These are phyloP conservation scores for Logfia minima DNA, from an alignment of 129 eudicot species.

Conservation along the genomic window DNA sequence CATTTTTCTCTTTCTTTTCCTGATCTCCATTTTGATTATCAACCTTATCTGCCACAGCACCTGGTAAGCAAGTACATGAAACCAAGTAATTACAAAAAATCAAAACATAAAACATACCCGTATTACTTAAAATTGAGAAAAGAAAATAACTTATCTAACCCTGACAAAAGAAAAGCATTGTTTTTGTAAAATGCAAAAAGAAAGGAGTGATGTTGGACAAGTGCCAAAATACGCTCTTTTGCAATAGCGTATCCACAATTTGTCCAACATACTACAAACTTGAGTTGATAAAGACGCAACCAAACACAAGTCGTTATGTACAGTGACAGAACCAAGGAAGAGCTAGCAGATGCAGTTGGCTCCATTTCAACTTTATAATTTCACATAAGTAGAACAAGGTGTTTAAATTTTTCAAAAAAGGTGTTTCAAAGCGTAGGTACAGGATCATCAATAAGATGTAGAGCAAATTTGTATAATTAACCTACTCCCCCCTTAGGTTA, in stretches of 20 bases:
- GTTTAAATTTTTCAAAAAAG: not conserved
- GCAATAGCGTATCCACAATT: not conserved
- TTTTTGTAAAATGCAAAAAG: not conserved
- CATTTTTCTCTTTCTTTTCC: conserved; percentile 59
- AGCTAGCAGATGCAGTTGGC: not conserved
- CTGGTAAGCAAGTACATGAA: conserved; percentile 31
- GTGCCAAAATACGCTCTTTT: not conserved
- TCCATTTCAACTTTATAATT: not conserved
- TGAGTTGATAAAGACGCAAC: not conserved
- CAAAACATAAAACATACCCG: not conserved
- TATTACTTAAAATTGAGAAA: not conserved
- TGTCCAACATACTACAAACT: not conserved
- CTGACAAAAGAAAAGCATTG: not conserved
- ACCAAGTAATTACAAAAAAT: not conserved
- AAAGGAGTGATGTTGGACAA: conserved; percentile 2
- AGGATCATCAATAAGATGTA: not conserved
- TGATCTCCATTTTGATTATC: conserved; percentile 55
- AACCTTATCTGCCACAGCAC: conserved; percentile 41
- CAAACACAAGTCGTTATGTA: not conserved
- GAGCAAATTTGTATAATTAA: not conserved
- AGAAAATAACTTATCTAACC: not conserved
- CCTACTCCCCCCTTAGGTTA: not conserved
- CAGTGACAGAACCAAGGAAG: not conserved
- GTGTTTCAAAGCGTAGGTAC: not conserved
- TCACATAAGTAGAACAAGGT: not conserved